Conservation (phyloP, 306 rosid genomes). For the Malus fusca region DNA sequence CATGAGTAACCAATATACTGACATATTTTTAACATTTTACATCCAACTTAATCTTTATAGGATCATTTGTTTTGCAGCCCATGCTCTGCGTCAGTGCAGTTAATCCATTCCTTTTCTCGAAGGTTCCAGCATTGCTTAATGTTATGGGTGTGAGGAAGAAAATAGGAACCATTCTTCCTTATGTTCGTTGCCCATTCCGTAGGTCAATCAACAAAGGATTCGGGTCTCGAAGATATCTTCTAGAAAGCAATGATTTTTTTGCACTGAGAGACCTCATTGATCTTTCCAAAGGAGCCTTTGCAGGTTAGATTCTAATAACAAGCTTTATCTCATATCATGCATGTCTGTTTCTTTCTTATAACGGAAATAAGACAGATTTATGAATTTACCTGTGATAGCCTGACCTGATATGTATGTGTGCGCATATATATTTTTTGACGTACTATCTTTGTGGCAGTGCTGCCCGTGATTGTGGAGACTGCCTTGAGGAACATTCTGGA, state of each 20-base stretch:
- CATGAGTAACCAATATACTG: background rate
- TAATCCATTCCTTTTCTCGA: constrained; percentile 91
- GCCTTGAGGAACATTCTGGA: constrained; percentile 62
- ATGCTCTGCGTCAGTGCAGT: constrained; percentile 99
- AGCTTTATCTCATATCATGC: constrained; percentile 1
- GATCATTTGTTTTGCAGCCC: constrained; percentile 73
- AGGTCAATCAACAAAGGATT: constrained; percentile 75
- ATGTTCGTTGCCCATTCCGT: constrained; percentile 78
- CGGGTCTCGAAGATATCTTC: constrained; percentile 81
- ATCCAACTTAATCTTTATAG: background rate
- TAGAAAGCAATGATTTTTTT: constrained; percentile 93
- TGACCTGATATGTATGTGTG: background rate
- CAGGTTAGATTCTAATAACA: constrained; percentile 52
- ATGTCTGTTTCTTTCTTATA: background rate
- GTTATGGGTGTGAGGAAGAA: constrained; percentile 79
- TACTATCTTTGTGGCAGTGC: constrained; percentile 51
- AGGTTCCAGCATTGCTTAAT: constrained; percentile 84
- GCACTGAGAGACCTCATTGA: constrained; percentile 93
- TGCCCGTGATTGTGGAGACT: constrained; percentile 87
- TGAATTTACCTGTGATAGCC: background rate
- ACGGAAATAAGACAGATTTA: background rate
- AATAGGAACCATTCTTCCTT: constrained; percentile 73
- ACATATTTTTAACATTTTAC: background rate
- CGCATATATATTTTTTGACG: background rate
- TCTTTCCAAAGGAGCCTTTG: constrained; percentile 95